Evolutionary conservation across 768 basidiomycete genomes (phyloP), one percentile per base, ranked within the genome.

Genomic region (Nidularia sp.): DNA sequence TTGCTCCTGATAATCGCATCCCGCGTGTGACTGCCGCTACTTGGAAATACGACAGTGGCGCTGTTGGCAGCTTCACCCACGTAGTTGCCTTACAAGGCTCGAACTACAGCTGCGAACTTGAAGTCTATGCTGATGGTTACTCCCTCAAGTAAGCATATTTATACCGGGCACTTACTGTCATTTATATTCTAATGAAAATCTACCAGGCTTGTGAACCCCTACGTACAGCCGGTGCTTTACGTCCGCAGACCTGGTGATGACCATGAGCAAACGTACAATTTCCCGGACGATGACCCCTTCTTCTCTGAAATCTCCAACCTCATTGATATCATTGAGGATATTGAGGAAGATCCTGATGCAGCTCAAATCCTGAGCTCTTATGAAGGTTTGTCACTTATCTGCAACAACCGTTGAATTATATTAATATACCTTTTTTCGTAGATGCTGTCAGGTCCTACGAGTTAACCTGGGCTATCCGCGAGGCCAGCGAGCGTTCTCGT

Each of bases 31-130:
- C 96, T 18, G 77, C 88, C 29, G 95, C 96, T 41, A 89, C 85
- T 34, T 98, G 96, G 95, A 99, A 99, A 76, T 99, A 98, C 66
- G 86, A 90, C 55, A 92, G 81, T 52, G 96, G 96, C 9, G 96
- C 94, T 34, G 90, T 98, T 33, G 96, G 97, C 22, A 88, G 83
- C 53, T 88, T 99, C 69, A 90, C 83, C 2, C 96, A 99, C 62
- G 78, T 91, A 42, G 89, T 90, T 51, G 89, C 90, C 22, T 84
- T 99, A 39, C 96, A 99, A 65, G 96, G 94, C 48, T 83, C 76
- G 58, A 84, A 94, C 65, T 98, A 98, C 70, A 91, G 91, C 62
- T 97, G 93, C 65, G 94, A 96, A 73, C 76, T 98, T 41, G 94
- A 96, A 65, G 85, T 96, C 41, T 92, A 87, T 70, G 92, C 92